Evolutionary conservation across 805 yeast genomes (phyloP).

Genomic region (Pichia scutulata): DNA sequence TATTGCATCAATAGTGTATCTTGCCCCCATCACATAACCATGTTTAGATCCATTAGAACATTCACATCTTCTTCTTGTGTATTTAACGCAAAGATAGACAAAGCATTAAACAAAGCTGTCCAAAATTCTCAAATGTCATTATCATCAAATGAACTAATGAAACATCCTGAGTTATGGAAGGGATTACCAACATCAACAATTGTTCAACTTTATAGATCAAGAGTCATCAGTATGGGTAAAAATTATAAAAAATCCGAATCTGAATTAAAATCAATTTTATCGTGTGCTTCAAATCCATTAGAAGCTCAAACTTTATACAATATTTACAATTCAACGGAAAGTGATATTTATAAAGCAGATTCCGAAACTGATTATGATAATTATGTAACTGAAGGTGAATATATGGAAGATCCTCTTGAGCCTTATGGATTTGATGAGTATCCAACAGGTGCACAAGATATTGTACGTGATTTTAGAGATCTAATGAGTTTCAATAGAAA

Average conservation of each 20-base stretch:
- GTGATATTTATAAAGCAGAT: slow-evolving; percentile 33
- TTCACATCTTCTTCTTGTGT: not conserved
- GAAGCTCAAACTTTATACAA: slow-evolving; percentile 21
- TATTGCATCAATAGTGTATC: too few relatives aligned
- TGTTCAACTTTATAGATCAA: slow-evolving; percentile 50
- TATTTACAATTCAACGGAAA: slow-evolving; percentile 38
- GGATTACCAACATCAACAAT: slow-evolving; percentile 59
- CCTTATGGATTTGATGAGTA: slow-evolving; percentile 57
- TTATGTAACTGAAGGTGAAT: slow-evolving; percentile 30
- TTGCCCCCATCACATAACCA: not conserved
- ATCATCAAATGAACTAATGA: slow-evolving; percentile 24
- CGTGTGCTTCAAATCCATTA: slow-evolving; percentile 30
- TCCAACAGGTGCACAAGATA: slow-evolving; percentile 64
- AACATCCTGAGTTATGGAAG: slow-evolving; percentile 64
- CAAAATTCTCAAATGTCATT: slow-evolving; percentile 9
- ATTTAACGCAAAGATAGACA: slow-evolving; percentile 6
- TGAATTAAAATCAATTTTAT: slow-evolving; percentile 50
- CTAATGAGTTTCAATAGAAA: slow-evolving; percentile 70
- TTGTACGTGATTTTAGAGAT: slow-evolving; percentile 62
- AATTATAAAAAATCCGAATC: slow-evolving; percentile 40
- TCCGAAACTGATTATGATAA: slow-evolving; percentile 35
- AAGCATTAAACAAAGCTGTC: slow-evolving; percentile 10
- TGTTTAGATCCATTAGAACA: not conserved
- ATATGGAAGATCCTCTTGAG: slow-evolving; percentile 22
- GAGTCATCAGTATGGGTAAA: slow-evolving; percentile 46